Percentiles rank a stretch among this genome's conserved stretches.
phyloP scores from a whole-genome alignment of 2,329 filamentous ascomycete genomes.

The Arthrobotrys pseudoclavata region DNA sequence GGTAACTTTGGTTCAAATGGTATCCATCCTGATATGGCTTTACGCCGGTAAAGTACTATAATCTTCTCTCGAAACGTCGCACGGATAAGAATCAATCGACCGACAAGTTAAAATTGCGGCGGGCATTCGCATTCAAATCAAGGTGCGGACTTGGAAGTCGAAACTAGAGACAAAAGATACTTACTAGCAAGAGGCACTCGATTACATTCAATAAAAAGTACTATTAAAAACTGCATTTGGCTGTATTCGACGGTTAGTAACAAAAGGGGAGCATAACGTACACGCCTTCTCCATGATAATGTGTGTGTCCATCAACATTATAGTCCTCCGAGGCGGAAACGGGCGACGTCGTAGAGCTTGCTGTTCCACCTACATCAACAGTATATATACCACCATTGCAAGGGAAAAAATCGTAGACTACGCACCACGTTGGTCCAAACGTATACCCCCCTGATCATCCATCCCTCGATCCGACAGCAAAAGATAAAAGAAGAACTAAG shows the following conservation, averaged over 20 bases:
- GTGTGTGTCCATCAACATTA: slow-evolving; percentile 10
- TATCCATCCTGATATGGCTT: no score
- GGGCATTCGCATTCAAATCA: not conserved
- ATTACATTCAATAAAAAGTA: slow-evolving; percentile 13
- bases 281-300: slow-evolving; percentile 31
- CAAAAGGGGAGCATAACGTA: slow-evolving; percentile 60
- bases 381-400: slow-evolving; percentile 53
- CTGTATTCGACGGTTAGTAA: slow-evolving; percentile 54
- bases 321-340: slow-evolving; percentile 15
- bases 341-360: slow-evolving; percentile 40
- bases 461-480: slow-evolving; percentile 24
- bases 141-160: not conserved
- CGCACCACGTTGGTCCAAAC: slow-evolving; percentile 49
- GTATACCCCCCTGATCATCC: slow-evolving; percentile 1
- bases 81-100: not conserved
- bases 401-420: slow-evolving; percentile 58
- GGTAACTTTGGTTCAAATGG: not conserved
- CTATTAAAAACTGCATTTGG: slow-evolving; percentile 4
- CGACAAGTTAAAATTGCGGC: not conserved
- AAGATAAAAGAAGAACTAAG: slow-evolving; percentile 24
- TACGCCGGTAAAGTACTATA: no score
- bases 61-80: no score
- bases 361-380: slow-evolving; percentile 60
- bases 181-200: not conserved
- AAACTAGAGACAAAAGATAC: not conserved